These are phyloP conservation scores for Phytophthora macrochlamydospora DNA, from an alignment of 352 stramenopile species.

Conservation along the genomic window DNA sequence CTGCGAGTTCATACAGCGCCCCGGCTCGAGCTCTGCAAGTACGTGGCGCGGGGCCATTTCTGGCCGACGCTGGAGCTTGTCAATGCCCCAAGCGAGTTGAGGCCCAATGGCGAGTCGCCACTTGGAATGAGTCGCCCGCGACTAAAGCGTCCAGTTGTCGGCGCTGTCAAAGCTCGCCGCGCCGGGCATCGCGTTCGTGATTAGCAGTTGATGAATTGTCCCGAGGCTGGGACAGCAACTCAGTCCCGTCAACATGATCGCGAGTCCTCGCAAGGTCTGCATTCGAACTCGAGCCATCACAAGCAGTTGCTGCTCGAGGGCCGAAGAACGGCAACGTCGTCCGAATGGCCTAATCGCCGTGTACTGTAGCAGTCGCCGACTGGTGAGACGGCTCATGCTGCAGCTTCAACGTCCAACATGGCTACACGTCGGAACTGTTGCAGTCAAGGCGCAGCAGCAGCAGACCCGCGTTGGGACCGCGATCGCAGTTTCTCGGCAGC, in stretches of 20 bases:
- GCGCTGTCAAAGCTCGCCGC: not conserved
- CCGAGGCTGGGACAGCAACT: too few species aligned
- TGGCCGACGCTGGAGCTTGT: slow-evolving; percentile 8
- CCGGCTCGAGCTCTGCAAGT: too few species aligned
- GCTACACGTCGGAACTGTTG: not conserved
- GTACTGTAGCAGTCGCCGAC: too few species aligned
- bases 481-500: slow-evolving; percentile 30
- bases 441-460: not conserved
- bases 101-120: slow-evolving; percentile 25
- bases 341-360: too few species aligned
- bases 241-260: too few species aligned
- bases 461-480: slow-evolving; percentile 17
- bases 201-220: too few species aligned
- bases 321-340: too few species aligned
- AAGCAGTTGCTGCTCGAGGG: too few species aligned
- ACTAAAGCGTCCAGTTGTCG: slow-evolving; percentile 9
- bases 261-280: too few species aligned
- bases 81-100: slow-evolving; percentile 10
- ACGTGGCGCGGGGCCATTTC: not conserved
- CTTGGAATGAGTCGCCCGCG: slow-evolving; percentile 23
- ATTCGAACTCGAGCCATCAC: too few species aligned
- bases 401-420: not conserved
- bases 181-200: not conserved
- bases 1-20: too few species aligned
- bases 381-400: not conserved